Conservation (phyloP, 805 yeast genomes). For the Dipodascus geniculatus region DNA sequence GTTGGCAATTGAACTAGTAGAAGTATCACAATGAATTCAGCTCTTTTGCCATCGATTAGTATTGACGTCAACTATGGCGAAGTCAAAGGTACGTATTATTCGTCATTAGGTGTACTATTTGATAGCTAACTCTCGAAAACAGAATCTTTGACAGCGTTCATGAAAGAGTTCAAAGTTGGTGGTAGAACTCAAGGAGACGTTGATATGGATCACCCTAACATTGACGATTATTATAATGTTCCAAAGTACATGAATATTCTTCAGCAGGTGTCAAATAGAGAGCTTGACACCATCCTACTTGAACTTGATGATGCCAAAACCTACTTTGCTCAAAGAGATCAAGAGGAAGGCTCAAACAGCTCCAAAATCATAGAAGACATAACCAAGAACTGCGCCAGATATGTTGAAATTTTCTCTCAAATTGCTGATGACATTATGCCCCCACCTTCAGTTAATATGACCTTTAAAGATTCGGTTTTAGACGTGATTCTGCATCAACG, state of each 20-base stretch:
- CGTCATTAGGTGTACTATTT: neutral
- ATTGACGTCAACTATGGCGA: conserved; percentile 64
- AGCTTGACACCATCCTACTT: conserved; percentile 50
- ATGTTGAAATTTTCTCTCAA: conserved; percentile 61
- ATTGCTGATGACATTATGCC: conserved; percentile 80
- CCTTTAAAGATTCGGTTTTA: conserved; percentile 77
- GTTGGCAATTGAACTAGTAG: neutral
- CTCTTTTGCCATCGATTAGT: conserved; percentile 50
- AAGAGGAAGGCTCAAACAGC: conserved; percentile 18
- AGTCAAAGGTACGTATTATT: conserved; percentile 26
- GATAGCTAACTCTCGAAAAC: neutral
- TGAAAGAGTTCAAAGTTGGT: neutral
- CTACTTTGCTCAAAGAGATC: conserved; percentile 42
- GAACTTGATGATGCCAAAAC: conserved; percentile 76
- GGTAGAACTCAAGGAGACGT: neutral
- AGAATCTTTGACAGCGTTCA: neutral
- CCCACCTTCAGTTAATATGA: conserved; percentile 65
- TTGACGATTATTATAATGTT: neutral
- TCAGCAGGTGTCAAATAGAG: conserved; percentile 79
- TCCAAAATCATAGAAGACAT: conserved; percentile 13
- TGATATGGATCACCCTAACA: neutral
- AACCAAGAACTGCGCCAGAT: conserved; percentile 62
- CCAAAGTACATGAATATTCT: conserved; percentile 60
- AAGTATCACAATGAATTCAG: neutral
- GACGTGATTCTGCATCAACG: conserved; percentile 91